Conservation (phyloP, 805 yeast species). For the Pichia deserticola region DNA sequence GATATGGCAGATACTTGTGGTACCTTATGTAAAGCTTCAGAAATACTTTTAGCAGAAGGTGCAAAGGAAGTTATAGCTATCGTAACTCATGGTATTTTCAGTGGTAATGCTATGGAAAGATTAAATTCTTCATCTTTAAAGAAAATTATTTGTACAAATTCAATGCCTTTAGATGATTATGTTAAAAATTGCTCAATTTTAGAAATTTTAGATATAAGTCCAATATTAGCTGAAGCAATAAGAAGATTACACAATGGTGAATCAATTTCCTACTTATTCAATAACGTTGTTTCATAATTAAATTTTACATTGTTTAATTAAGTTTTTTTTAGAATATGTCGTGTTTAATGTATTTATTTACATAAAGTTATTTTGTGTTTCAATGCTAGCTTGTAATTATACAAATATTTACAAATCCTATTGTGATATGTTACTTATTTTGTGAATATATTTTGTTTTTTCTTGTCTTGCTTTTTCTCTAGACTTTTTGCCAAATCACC, state of each 20-base stretch:
- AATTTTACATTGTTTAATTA: not conserved
- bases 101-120: conserved; percentile 73
- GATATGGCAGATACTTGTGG: conserved; percentile 99
- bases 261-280: conserved; percentile 80
- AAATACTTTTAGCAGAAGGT: conserved; percentile 68
- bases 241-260: conserved; percentile 96
- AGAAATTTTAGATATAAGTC: conserved; percentile 76
- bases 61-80: conserved; percentile 86
- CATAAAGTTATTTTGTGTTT: too few relatives aligned
- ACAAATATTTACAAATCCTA: too few relatives aligned
- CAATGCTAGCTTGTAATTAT: too few relatives aligned
- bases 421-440: too few relatives aligned
- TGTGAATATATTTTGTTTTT: not conserved
- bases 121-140: conserved; percentile 60
- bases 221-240: conserved; percentile 87
- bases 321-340: not conserved
- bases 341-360: too few relatives aligned
- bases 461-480: not conserved
- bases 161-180: conserved; percentile 75
- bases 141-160: conserved; percentile 83
- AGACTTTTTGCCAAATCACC: conserved; percentile 58
- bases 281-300: conserved; percentile 35
- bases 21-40: conserved; percentile 91
- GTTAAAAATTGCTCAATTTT: conserved; percentile 56
- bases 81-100: conserved; percentile 91